Conservation (phyloP, 306 rosid species). For the Hippophae tibetana region DNA sequence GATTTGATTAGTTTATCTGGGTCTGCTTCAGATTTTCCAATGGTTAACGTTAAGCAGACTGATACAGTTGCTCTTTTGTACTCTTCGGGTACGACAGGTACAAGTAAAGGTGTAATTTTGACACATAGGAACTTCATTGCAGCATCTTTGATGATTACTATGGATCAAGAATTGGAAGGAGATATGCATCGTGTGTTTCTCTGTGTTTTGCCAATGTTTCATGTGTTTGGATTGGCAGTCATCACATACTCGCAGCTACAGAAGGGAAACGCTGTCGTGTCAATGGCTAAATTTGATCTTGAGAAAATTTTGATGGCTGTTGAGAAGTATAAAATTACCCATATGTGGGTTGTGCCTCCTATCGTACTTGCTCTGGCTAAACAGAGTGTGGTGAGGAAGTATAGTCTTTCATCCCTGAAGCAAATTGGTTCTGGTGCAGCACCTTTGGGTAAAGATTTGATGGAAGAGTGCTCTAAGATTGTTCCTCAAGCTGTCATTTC, state of each 20-base stretch:
- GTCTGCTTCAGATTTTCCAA: conserved; percentile 43
- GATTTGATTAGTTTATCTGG: conserved; percentile 30
- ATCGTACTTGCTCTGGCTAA: conserved; percentile 62
- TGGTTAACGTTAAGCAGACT: conserved; percentile 25
- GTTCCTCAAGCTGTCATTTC: conserved; percentile 35
- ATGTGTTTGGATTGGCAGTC: conserved; percentile 59
- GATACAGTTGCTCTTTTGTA: conserved; percentile 74
- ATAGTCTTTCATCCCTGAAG: conserved; percentile 58
- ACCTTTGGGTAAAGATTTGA: conserved; percentile 72
- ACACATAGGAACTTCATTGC: conserved; percentile 67
- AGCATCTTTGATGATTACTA: conserved; percentile 35
- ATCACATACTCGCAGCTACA: conserved; percentile 43
- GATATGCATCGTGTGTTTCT: conserved; percentile 36
- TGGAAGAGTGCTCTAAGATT: conserved; percentile 51
- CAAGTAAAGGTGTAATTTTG: conserved; percentile 73
- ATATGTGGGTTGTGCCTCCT: conserved; percentile 82
- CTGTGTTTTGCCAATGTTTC: conserved; percentile 78
- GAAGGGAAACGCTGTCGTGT: conserved; percentile 48
- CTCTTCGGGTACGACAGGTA: conserved; percentile 84
- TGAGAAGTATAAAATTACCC: conserved; percentile 53
- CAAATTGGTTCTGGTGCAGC: conserved; percentile 73
- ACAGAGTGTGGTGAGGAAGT: conserved; percentile 42
- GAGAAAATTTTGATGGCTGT: conserved; percentile 38
- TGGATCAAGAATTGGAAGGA: conserved; percentile 46
- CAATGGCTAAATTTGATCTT: conserved; percentile 43